phyloP scores from a whole-genome alignment of 441 rosid genomes.

The Gossypium davidsonii region DNA sequence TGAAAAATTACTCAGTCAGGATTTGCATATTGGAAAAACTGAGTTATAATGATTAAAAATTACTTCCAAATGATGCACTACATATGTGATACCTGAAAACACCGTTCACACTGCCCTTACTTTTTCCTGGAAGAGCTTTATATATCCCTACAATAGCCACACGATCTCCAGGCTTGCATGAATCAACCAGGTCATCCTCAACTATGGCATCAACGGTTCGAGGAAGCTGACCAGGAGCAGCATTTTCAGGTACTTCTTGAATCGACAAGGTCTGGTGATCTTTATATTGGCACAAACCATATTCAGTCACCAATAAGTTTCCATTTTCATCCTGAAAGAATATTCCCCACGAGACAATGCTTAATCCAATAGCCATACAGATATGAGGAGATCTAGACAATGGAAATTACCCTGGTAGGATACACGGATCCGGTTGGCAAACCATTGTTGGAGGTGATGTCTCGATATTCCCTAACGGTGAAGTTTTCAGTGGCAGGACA shows the following conservation, averaged over 20 bases:
- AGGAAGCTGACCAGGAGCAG: constrained; percentile 99
- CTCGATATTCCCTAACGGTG: constrained; percentile 81
- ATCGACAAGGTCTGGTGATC: constrained; percentile 95
- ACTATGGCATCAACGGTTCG: constrained; percentile 86
- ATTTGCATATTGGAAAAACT: constrained; percentile 8
- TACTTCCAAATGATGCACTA: background rate
- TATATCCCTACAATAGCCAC: constrained; percentile 86
- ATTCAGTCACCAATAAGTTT: constrained; percentile 85
- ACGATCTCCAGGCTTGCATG: constrained; percentile 98
- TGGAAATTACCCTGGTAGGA: constrained; percentile 82
- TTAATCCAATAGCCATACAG: constrained; percentile 6
- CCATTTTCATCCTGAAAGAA: constrained; percentile 67
- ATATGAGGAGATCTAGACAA: background rate
- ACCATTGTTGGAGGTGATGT: constrained; percentile 79
- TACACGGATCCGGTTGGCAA: constrained; percentile 96
- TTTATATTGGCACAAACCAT: constrained; percentile 83
- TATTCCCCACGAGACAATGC: constrained; percentile 11
- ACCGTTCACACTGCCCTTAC: constrained; percentile 94
- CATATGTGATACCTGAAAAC: constrained; percentile 64
- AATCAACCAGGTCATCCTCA: constrained; percentile 94
- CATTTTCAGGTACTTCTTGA: constrained; percentile 96
- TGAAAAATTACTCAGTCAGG: constrained; percentile 20
- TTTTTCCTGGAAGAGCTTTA: constrained; percentile 92
- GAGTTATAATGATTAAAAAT: constrained; percentile 5
- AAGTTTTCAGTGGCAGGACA: constrained; percentile 75